phyloP scores from a whole-genome alignment of 495 filamentous ascomycete species.

The Aspergillus sclerotiicarbonarius region DNA sequence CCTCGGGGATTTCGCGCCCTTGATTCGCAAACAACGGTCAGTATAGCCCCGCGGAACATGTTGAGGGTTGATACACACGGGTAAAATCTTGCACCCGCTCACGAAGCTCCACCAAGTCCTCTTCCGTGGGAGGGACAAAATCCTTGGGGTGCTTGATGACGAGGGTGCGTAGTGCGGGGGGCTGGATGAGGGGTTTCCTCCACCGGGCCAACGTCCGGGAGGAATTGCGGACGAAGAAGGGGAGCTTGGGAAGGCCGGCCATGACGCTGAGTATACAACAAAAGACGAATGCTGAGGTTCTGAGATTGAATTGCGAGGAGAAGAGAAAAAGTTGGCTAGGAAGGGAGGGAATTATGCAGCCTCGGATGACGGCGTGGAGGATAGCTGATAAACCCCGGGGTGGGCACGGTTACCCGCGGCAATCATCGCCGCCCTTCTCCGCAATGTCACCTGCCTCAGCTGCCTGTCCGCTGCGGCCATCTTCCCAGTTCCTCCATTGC shows the following conservation, averaged over 20 bases:
- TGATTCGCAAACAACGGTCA: slow-evolving; percentile 2
- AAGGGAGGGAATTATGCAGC: not conserved
- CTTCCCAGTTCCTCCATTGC: not conserved
- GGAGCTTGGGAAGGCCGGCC: slow-evolving; percentile 27
- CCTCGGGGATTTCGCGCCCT: slow-evolving; percentile 68
- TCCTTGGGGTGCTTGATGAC: slow-evolving; percentile 82
- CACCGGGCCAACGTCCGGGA: slow-evolving; percentile 23
- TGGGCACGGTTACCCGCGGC: not conserved
- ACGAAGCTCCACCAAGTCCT: slow-evolving; percentile 79
- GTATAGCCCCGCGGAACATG: not conserved
- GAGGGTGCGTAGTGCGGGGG: slow-evolving; percentile 35
- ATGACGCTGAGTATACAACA: slow-evolving; percentile 22
- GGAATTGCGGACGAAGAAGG: slow-evolving; percentile 34
- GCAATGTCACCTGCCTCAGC: not conserved
- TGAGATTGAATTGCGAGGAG: not conserved
- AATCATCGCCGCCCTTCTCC: not conserved
- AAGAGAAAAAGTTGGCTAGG: not conserved
- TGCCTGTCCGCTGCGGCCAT: not conserved
- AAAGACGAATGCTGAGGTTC: not conserved
- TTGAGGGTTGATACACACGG: slow-evolving; percentile 35
- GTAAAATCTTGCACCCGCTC: slow-evolving; percentile 93
- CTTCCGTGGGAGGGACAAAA: slow-evolving; percentile 71
- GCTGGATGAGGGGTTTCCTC: slow-evolving; percentile 27
- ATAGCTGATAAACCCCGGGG: not conserved
- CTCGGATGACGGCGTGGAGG: not conserved